Evolutionary conservation across 1,284 basidiomycete genomes (phyloP), one percentile per base, ranked within the genome.

Genomic region (Malassezia restricta): DNA sequence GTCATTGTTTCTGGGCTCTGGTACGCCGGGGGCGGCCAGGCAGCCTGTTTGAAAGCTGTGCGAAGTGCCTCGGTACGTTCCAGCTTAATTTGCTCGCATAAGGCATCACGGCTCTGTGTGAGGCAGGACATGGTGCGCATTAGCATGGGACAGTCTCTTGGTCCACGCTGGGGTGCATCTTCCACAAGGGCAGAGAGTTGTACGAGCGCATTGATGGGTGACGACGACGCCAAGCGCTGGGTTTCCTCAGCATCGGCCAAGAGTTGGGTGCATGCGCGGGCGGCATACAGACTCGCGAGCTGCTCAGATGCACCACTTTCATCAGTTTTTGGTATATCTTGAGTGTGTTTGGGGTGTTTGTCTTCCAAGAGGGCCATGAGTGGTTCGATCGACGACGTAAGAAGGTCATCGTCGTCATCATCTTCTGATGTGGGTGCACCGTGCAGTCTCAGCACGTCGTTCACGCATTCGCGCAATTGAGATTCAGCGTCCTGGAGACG

Each of bases 221-320:
- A 4, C 2, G 35, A 32, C 9, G 37, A 0, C n/a, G 40, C 33
- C 2, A 12, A 6, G 14, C n/a, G 17, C 24, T 29, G n/a, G 0
- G 45, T 43, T 12, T 49, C 41, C n/a, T 54, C 52, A 5, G 47
- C 47, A 3, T 46, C 38, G 3, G 52, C 41, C 2, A 54, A 47
- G 3, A 49, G 38, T 30, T 45, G 33, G 15, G 52, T 54, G 33
- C 52, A 54, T 8, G 44, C 42, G n/a, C 51, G 51, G 0, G 51
- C 51, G 9, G 35, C 29, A 9, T 31, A 35, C 38, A 47, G 29
- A n/a, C 17, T 38, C 14, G 20, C 8, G 9, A 48, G 28, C n/a
- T 31, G 14, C 2, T 32, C 39, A 8, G 47, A 29, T 9, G 28
- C 20, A 4, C 8, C 20, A 14, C 11, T 14, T 14, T n/a, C 24